Conservation (phyloP, 352 stramenopile genomes). For the Globisporangium abappressorium region DNA sequence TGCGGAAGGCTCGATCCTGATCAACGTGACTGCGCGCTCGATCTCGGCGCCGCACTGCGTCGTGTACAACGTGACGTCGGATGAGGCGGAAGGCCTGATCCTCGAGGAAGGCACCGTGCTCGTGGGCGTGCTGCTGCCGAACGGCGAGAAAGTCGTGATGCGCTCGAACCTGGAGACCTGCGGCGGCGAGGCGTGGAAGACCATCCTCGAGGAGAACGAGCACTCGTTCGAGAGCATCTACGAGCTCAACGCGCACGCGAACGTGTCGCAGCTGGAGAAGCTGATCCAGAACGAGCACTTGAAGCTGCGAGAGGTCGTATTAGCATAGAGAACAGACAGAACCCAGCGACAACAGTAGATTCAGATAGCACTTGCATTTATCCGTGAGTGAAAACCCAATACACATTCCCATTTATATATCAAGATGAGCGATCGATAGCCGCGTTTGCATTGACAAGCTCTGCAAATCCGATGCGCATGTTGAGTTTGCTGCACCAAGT, state of each 20-base stretch:
- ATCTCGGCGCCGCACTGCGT: constrained; percentile 94
- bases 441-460: not conserved
- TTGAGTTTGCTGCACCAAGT: not conserved
- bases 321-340: constrained; percentile 30
- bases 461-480: not conserved
- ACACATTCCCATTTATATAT: constrained; percentile 5
- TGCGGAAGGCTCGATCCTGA: constrained; percentile 94
- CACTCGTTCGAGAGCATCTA: constrained; percentile 96
- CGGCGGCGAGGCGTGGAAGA: constrained; percentile 94
- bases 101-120: constrained; percentile 92
- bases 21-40: constrained; percentile 96
- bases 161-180: constrained; percentile 91
- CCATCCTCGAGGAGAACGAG: constrained; percentile 88
- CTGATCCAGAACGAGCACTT: constrained; percentile 80
- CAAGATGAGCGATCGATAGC: not conserved
- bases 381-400: not conserved
- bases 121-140: constrained; percentile 90
- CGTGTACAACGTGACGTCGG: constrained; percentile 97
- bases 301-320: constrained; percentile 72
- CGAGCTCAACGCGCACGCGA: constrained; percentile 89
- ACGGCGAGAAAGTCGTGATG: constrained; percentile 92
- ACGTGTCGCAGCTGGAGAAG: constrained; percentile 85
- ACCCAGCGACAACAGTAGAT: not conserved
- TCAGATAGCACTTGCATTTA: not conserved
- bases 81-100: constrained; percentile 87